These are phyloP conservation scores for Ramalina peruviana DNA, from an alignment of 495 filamentous ascomycete species.

Conservation along the genomic window DNA sequence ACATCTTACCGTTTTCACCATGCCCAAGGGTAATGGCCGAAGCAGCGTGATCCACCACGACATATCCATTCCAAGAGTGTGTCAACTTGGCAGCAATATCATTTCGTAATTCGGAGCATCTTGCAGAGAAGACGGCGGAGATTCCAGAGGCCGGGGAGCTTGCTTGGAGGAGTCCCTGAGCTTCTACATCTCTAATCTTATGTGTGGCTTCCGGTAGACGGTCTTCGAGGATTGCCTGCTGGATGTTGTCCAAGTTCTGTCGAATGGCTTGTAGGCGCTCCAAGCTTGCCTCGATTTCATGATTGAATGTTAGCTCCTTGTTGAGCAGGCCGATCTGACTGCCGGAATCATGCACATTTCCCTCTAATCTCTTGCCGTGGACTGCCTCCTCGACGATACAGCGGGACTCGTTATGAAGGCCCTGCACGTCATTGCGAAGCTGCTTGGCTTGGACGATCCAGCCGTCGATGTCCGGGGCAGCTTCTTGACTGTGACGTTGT, in stretches of 20 bases:
- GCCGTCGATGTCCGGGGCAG: slow-evolving; percentile 60
- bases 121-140: slow-evolving; percentile 19
- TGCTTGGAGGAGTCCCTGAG: slow-evolving; percentile 19
- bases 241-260: slow-evolving; percentile 21
- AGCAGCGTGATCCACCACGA: slow-evolving; percentile 16
- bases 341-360: slow-evolving; percentile 47
- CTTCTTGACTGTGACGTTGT: slow-evolving; percentile 43
- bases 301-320: slow-evolving; percentile 65
- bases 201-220: slow-evolving; percentile 20
- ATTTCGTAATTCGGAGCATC: slow-evolving; percentile 17
- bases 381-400: slow-evolving; percentile 63
- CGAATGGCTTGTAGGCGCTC: slow-evolving; percentile 42
- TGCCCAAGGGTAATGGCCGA: slow-evolving; percentile 1
- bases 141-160: slow-evolving; percentile 18
- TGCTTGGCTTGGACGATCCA: slow-evolving; percentile 76
- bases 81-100: slow-evolving; percentile 18
- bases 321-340: slow-evolving; percentile 57
- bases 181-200: slow-evolving; percentile 37
- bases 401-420: slow-evolving; percentile 53
- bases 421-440: slow-evolving; percentile 68
- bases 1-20: neutral
- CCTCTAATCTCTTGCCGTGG: slow-evolving; percentile 42
- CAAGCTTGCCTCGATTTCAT: slow-evolving; percentile 48
- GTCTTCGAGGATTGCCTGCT: slow-evolving; percentile 20
- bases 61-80: slow-evolving; percentile 25